Evolutionary conservation across 164 flowering plant genomes (phyloP), one percentile per base, ranked within the genome.

Genomic region (Cinnamomum chago): DNA sequence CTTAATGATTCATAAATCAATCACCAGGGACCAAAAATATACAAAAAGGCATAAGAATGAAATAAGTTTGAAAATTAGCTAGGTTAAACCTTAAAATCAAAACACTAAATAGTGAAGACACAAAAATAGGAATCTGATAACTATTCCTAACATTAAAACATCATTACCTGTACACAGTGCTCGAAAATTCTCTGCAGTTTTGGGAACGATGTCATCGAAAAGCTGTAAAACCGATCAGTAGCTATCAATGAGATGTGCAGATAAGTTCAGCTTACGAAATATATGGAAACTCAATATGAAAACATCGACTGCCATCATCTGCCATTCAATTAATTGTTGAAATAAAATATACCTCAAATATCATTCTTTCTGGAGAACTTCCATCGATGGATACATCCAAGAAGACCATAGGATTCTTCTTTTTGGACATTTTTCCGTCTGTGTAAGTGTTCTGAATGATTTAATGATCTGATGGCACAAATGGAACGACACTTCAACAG

Each of bases 151-250:
- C 17, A 55, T 55, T 15, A 55, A 15, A 2, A 14, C 60, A 52
- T 70, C 33, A 33, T 73, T 87, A 95, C 99, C 99, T 80, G 99
- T 96, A 84, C 99, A 96, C 12, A 96, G 88, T 25, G 97, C 98
- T 40, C 99, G 97, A 62, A 96, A 96, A 74, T 96, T 96, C 78
- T 94, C 98, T 15, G 93, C 92, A 52, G 97, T 92, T 83, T 87
- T 89, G 47, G 99, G 97, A 75, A 85, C 97, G 72, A 85, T 83
- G 80, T 94, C 98, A 66, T 79, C 28, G 72, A 91, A 96, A 70
- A 96, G 95, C 99, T 96, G 91, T 35, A 78, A 69, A 70, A 71
- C 33, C 35, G 71, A 75, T 23, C 30, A 70, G 60, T 47, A 3
- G 2, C 22, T 17, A 52, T 52, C 20, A n/a, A 13, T 52, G 22